A percentile compares a stretch with the other conserved stretches of the same genome.
Conservation (phyloP, 768 basidiomycete genomes). For the Trametes cinnabarina region DNA sequence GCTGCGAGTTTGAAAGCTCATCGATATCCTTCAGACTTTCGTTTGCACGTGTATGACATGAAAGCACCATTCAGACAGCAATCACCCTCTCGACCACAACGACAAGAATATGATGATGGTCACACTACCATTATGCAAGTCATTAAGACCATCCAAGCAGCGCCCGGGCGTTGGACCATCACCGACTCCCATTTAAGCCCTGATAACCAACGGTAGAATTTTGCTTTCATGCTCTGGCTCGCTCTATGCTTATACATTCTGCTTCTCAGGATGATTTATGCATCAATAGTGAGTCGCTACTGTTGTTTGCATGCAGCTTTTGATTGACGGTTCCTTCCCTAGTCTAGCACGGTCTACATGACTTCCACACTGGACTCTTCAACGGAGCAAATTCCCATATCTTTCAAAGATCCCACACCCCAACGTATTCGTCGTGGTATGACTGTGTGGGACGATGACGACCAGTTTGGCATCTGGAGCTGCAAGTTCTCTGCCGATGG, state of each 20-base stretch:
- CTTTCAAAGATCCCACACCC: constrained; percentile 32
- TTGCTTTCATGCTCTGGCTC: constrained; percentile 2
- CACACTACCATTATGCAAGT: constrained; percentile 50
- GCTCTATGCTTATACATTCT: too few relatives aligned
- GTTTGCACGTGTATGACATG: constrained; percentile 84
- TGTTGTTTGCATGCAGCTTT: not conserved
- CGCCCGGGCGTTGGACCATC: constrained; percentile 85
- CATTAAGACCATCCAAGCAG: constrained; percentile 69
- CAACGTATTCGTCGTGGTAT: constrained; percentile 23
- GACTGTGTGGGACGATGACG: constrained; percentile 40
- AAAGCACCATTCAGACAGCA: constrained; percentile 37
- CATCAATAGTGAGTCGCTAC: constrained; percentile 67
- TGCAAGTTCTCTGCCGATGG: constrained; percentile 96
- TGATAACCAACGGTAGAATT: constrained; percentile 73
- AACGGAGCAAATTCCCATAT: constrained; percentile 60
- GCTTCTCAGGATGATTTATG: constrained; percentile 80
- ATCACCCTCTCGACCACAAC: constrained; percentile 14
- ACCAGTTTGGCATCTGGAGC: constrained; percentile 81
- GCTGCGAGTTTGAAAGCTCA: not conserved
- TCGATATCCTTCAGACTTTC: constrained; percentile 59
- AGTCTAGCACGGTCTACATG: constrained; percentile 76
- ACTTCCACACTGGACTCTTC: constrained; percentile 66
- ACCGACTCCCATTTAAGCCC: constrained; percentile 91
- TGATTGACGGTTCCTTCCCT: constrained; percentile 7
- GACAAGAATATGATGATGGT: constrained; percentile 32